A percentile compares a stretch with the other conserved stretches of the same genome.
phyloP scores from a whole-genome alignment of 2,329 filamentous ascomycete genomes.

The Aureobasidium leucospermi region DNA sequence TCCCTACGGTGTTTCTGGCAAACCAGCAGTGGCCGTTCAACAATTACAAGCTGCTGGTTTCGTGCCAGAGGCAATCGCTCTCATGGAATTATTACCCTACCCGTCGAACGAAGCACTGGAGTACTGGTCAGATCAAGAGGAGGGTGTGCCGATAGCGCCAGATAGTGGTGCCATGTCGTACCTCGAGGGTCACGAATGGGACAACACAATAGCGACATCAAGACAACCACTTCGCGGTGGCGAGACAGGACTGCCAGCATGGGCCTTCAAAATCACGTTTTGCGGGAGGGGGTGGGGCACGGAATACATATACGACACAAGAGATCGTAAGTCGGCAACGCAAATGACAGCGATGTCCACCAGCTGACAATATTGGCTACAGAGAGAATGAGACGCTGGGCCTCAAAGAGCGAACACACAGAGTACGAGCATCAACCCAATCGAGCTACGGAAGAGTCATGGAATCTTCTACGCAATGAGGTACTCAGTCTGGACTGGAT shows the following conservation, averaged over 20 bases:
- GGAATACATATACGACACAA: constrained; percentile 13
- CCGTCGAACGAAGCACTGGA: constrained; percentile 10
- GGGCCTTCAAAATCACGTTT: constrained; percentile 13
- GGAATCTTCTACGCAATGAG: neutral
- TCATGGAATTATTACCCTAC: constrained; percentile 11
- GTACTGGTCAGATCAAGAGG: constrained; percentile 3
- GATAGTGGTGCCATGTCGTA: constrained; percentile 13
- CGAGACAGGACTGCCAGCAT: constrained; percentile 9
- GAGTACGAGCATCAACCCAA: constrained; percentile 9
- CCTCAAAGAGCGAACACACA: neutral
- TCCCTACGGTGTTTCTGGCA: constrained; percentile 3
- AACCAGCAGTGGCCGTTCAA: constrained; percentile 1
- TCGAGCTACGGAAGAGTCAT: neutral
- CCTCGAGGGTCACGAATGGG: constrained; percentile 10
- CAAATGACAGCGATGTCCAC: neutral
- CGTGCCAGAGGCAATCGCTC: constrained; percentile 6
- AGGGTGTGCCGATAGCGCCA: constrained; percentile 11
- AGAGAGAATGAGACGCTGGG: constrained; percentile 11
- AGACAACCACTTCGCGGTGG: constrained; percentile 9
- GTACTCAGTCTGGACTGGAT: constrained; percentile 11
- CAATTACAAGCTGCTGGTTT: neutral
- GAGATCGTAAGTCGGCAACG: neutral
- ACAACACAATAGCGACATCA: constrained; percentile 2
- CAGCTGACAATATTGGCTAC: neutral
- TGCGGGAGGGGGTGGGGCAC: constrained; percentile 8